These are phyloP conservation scores for Blastosporella zonata DNA, from an alignment of 1,284 basidiomycete genomes.

Conservation along the genomic window DNA sequence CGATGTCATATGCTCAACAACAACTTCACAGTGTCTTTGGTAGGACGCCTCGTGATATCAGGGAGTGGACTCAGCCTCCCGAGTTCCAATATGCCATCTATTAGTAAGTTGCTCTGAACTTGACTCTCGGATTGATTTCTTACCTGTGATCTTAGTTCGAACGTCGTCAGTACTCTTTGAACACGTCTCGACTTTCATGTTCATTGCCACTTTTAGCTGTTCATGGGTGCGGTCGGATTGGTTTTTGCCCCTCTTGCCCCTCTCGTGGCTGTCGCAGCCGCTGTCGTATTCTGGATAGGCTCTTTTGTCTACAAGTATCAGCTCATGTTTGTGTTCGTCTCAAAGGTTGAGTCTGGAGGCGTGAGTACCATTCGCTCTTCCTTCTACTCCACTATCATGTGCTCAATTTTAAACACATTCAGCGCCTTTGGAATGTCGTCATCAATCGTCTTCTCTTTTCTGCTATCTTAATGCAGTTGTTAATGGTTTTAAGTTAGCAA, in stretches of 20 bases:
- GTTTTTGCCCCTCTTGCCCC: constrained; percentile 93
- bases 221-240: constrained; percentile 84
- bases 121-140: constrained; percentile 3
- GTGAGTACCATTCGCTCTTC: constrained; percentile 43
- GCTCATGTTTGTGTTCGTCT: constrained; percentile 88
- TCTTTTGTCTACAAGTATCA: constrained; percentile 89
- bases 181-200: constrained; percentile 9
- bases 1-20: neutral
- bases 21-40: constrained; percentile 66
- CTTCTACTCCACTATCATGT: neutral
- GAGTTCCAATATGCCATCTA: constrained; percentile 91
- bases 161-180: constrained; percentile 44
- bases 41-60: constrained; percentile 94
- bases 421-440: constrained; percentile 92
- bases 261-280: constrained; percentile 74
- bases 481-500: constrained; percentile 83
- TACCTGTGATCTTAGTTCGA: constrained; percentile 45
- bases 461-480: constrained; percentile 77
- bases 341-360: constrained; percentile 88
- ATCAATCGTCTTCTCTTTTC: constrained; percentile 81
- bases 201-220: constrained; percentile 50
- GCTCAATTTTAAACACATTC: neutral
- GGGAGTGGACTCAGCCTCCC: constrained; percentile 95
- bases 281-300: constrained; percentile 81
- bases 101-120: constrained; percentile 53